Evolutionary conservation across 169 alveolate genomes (phyloP).

Genomic region (Eimeria acervulina): DNA sequence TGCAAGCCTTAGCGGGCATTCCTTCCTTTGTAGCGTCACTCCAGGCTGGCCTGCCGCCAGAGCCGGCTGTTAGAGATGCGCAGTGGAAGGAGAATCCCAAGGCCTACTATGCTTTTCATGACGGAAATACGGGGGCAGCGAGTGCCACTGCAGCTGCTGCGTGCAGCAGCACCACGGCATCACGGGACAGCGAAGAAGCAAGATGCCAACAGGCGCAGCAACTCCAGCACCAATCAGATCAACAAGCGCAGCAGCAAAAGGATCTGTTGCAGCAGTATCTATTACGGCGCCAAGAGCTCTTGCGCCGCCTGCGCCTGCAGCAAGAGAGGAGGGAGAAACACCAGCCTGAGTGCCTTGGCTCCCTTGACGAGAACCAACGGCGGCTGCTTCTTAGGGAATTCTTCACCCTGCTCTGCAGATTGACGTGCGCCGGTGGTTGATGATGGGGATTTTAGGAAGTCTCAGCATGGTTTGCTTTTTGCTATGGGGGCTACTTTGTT

Average conservation of each 20-base stretch:
- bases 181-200: slow-evolving; percentile 42
- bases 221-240: background rate
- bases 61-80: slow-evolving; percentile 16
- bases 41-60: slow-evolving; percentile 62
- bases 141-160: slow-evolving; percentile 50
- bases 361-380: slow-evolving; percentile 68
- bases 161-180: slow-evolving; percentile 58
- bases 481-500: background rate
- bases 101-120: background rate
- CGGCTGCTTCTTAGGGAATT: slow-evolving; percentile 54
- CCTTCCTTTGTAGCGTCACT: slow-evolving; percentile 70
- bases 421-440: slow-evolving; percentile 18
- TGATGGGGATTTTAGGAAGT: background rate
- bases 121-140: background rate
- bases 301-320: slow-evolving; percentile 72
- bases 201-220: slow-evolving; percentile 28
- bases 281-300: slow-evolving; percentile 10
- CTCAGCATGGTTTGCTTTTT: background rate
- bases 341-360: slow-evolving; percentile 57
- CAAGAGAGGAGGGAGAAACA: slow-evolving; percentile 58
- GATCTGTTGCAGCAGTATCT: slow-evolving; percentile 42
- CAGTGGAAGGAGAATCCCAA: background rate
- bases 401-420: slow-evolving; percentile 73
- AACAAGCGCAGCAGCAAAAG: background rate
- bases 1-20: slow-evolving; percentile 72